Base-by-base conservation (phyloP, 1,139 yeast species). In the Taphrina betulina region DNA sequence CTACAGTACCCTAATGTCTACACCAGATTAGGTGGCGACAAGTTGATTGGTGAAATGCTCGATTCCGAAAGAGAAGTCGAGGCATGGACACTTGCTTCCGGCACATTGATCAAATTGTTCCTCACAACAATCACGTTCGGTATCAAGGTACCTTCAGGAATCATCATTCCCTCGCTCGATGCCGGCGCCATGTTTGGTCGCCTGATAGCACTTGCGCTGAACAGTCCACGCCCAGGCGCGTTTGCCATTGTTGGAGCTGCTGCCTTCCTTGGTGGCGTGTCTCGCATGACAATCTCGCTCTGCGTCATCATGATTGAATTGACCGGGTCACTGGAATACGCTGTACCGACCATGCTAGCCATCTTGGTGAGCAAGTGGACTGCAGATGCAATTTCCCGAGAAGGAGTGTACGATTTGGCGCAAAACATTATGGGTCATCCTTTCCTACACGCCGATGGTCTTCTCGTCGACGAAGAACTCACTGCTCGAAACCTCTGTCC, bases 141-240 rank as follows among this genome's bases (percentile, higher is more conserved):
- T 0, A 67, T 80, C 57, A 81, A 80, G 63, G 71, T 82, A 2
- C 87, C 87, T 0, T 76, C 81, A 56, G 87, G 87, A 20, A 78
- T 82, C 20, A 82, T 82, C 64, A 83, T 82, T 0, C 87, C 87
- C 1, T 78, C 84, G 0, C 80, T 82, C 85, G 83, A 81, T 1
- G 73, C 77, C 55, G 87, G 87, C 5, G 85, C 86, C 0, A 68
- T 82, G 14, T 80, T 79, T 69, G 87, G 87, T 0, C 66, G 85
- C 24, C 66, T 77, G 3, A 71, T 79, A 58, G 81, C 81, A 1
- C 72, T 78, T 70, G 35, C 67, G n/a, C 65, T 80, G 17, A 78
- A 78, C 59, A 75, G 72, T 66, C 33, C 41, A 22, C 35, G 42
- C 5, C 71, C 79, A 58, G 85, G 85, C 0, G 78, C 80, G n/a